These are phyloP conservation scores for Phytophthora syringae DNA, from an alignment of 352 stramenopile genomes.

Conservation along the genomic window DNA sequence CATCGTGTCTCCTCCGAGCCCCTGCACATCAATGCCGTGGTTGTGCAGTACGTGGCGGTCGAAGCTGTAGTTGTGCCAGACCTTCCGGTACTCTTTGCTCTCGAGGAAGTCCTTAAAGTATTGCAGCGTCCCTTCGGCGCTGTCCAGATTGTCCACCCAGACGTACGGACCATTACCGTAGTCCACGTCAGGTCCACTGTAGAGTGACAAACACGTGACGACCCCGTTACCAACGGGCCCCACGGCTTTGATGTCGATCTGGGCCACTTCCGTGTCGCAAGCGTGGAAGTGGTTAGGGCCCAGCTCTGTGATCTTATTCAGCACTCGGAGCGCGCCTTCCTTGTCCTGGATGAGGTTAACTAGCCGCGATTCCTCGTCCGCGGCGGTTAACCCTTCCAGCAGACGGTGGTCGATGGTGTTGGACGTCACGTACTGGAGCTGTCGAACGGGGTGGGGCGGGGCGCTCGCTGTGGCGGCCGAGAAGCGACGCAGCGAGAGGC, in stretches of 20 bases:
- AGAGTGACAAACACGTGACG: conserved; percentile 98
- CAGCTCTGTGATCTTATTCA: conserved; percentile 65
- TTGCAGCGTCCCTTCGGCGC: conserved; percentile 84
- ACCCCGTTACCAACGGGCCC: conserved; percentile 97
- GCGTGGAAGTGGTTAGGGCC: conserved; percentile 90
- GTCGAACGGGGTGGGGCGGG: too few relatives aligned
- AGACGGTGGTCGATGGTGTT: conserved; percentile 68
- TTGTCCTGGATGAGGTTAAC: conserved; percentile 87
- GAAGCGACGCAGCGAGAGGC: conserved; percentile 6
- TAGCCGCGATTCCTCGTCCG: conserved; percentile 66
- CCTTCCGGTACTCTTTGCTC: conserved; percentile 89
- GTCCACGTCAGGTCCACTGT: conserved; percentile 95
- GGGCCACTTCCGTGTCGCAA: conserved; percentile 97
- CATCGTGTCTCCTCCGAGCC: conserved; percentile 98
- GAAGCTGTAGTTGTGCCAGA: conserved; percentile 99
- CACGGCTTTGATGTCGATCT: conserved; percentile 96
- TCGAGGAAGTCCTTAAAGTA: conserved; percentile 95
- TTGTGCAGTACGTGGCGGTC: conserved; percentile 99
- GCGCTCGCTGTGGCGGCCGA: conserved; percentile 13
- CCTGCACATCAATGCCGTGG: conserved; percentile 93
- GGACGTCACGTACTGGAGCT: conserved; percentile 71
- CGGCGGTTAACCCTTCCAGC: conserved; percentile 62
- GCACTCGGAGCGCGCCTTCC: conserved; percentile 61
- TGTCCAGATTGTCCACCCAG: conserved; percentile 94
- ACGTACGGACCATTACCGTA: conserved; percentile 94